Evolutionary conservation across 306 rosid genomes (phyloP), one percentile per base, ranked within the genome.

Genomic region (Rosa multiflora): DNA sequence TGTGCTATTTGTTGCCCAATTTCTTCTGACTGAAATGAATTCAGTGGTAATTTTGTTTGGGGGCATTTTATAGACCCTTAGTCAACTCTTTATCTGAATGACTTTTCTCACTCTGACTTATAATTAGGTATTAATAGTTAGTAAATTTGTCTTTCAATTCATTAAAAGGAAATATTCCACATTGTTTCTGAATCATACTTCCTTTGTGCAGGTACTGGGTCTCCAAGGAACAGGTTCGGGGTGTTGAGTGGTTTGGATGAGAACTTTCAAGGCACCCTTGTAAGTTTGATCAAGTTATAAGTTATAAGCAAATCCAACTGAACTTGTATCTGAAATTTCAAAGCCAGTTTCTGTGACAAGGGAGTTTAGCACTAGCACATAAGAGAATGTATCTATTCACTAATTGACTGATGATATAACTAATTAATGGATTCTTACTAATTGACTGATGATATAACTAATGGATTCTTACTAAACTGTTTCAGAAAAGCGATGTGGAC

Each of bases 191-290:
- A 85, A 69, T 73, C 47, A 39, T 14, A 71, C 14, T 74, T 68
- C 76, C 79, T 52, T 40, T 75, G 72, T 80, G 47, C 91, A 96
- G 99, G 88, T 53, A 52, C 64, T 80, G 86, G 82, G 71, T 77
- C 82, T 83, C 88, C 98, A 17, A 89, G 82, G 85, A 91, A 90
- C 76, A 82, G 77, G 82, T 88, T 89, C 26, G 93, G 89, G 71
- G 52, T 49, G 81, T 75, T 91, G 87, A 79, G 83, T 76, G 29
- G 79, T 80, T 73, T 93, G 86, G 96, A 87, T 61, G 92, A 88
- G 79, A 82, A 66, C 83, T 64, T 63, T 78, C 79, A 86, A 68
- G 89, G 53, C 78, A 70, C 76, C 72, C 48, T 61, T 72, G 97
- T 91, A 86, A 91, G 97, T 89, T 52, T 83, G 76, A 5, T 73